Evolutionary conservation across 2,329 filamentous ascomycete species (phyloP), one percentile per base, ranked within the genome.

Genomic region (Berkeleyomyces basicola): DNA sequence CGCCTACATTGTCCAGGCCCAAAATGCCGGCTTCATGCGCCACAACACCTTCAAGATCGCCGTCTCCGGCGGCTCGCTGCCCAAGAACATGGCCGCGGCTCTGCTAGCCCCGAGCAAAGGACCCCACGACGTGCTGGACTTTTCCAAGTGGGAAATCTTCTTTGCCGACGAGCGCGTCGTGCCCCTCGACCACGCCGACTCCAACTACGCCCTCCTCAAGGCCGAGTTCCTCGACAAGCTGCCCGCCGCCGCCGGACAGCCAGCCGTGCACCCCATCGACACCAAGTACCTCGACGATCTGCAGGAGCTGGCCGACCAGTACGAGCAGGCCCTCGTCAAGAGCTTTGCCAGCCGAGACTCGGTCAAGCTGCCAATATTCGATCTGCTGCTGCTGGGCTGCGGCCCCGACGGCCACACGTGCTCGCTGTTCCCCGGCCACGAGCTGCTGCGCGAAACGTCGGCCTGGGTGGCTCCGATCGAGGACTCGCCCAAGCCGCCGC

Each of bases 91-190:
- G 49, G 90, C 90, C 55, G 83, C 89, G 72, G 90, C 90, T 7
- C 83, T 97, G 9, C 82, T 97, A 36, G 71, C 82, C 68, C 76
- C 70, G 67, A 75, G 75, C 39, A 70, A 73, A 31, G 77, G 74
- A 7, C 71, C 75, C 49, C 72, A 85, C 63, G 88, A 90, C 71
- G 79, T 77, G 3, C 75, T 91, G 68, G 79, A 87, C 69, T 96
- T 95, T 75, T 78, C 80, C 72, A 90, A 88, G 74, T 99, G 93
- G 93, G 88, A 97, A 70, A 89, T 99, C 71, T 99, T 97, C 80
- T 97, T 96, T 74, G 92, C 92, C 71, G 93, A 99, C 72, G 93
- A 99, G 79, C 88, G 93, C 70, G 89, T 89, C 68, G 93, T 97
- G 61, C 88, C 93, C 31, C 85, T 96, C 68, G 85, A 93, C 73